These are phyloP conservation scores for Cercospora janseana DNA, from an alignment of 2,329 filamentous ascomycete species.

Conservation along the genomic window DNA sequence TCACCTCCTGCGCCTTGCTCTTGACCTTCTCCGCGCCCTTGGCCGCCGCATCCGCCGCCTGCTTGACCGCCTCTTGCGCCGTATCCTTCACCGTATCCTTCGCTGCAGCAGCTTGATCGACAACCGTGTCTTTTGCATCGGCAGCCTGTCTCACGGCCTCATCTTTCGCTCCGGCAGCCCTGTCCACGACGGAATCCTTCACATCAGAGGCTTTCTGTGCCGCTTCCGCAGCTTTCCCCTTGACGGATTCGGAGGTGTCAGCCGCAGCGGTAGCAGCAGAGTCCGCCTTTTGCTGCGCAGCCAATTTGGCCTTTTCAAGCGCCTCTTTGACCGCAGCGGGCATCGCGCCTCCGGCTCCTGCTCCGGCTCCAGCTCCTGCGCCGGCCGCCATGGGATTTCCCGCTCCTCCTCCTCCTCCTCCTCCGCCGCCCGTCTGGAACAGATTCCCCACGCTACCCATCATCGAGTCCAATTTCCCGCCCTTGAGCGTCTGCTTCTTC, in stretches of 20 bases:
- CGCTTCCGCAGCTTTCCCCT: background rate
- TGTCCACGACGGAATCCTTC: no score
- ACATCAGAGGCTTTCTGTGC: no score
- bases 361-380: conserved; percentile 9
- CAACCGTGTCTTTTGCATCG: background rate
- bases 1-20: conserved; percentile 10
- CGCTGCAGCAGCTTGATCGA: background rate
- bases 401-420: conserved; percentile 6
- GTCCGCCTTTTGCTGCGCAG: conserved; percentile 4
- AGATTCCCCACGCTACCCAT: conserved; percentile 21
- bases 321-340: conserved; percentile 25
- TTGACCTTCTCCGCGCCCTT: conserved; percentile 9
- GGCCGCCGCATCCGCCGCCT: background rate
- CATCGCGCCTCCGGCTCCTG: conserved; percentile 26
- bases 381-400: background rate
- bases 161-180: background rate
- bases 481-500: conserved; percentile 35
- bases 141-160: background rate
- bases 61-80: conserved; percentile 4
- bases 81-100: conserved; percentile 11
- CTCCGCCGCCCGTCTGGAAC: conserved; percentile 11
- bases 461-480: conserved; percentile 31
- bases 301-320: conserved; percentile 22
- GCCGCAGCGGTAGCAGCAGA: background rate
- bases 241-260: background rate